These are phyloP conservation scores for Sclerotiophoma versabilis DNA, from an alignment of 2,329 filamentous ascomycete genomes.

Conservation along the genomic window DNA sequence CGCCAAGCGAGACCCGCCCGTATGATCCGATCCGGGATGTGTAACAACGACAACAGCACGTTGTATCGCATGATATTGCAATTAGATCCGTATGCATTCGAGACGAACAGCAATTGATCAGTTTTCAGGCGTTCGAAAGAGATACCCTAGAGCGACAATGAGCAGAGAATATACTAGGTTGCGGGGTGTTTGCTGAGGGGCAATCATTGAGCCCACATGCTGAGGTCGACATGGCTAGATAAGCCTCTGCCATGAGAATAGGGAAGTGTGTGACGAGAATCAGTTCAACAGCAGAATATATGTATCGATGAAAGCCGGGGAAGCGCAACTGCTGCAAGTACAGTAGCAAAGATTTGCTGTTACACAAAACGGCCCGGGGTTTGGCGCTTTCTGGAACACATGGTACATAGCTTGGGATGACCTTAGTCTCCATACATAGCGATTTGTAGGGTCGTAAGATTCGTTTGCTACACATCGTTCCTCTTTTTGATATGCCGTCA, in stretches of 20 bases:
- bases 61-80: conserved; percentile 24
- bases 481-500: background rate
- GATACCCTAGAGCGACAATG: conserved; percentile 28
- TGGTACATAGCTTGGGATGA: conserved; percentile 33
- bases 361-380: conserved; percentile 22
- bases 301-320: conserved; percentile 8
- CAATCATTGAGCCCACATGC: background rate
- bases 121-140: conserved; percentile 25
- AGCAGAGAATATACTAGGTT: conserved; percentile 11
- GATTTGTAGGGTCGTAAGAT: conserved; percentile 19
- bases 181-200: conserved; percentile 3
- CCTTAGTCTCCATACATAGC: conserved; percentile 14
- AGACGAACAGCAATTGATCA: conserved; percentile 19
- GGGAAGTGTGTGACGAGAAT: background rate
- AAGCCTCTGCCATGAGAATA: background rate
- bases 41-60: conserved; percentile 23
- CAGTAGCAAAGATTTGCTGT: conserved; percentile 19
- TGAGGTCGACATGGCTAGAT: background rate
- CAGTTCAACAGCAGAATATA: background rate
- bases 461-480: background rate
- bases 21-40: conserved; percentile 49
- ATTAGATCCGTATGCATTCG: conserved; percentile 26
- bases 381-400: conserved; percentile 22
- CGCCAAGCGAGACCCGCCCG: conserved; percentile 44
- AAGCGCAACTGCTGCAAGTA: conserved; percentile 8